Evolutionary conservation across 805 yeast genomes (phyloP), one percentile per base, ranked within the genome.

Genomic region (Wickerhamomyces queroliae): DNA sequence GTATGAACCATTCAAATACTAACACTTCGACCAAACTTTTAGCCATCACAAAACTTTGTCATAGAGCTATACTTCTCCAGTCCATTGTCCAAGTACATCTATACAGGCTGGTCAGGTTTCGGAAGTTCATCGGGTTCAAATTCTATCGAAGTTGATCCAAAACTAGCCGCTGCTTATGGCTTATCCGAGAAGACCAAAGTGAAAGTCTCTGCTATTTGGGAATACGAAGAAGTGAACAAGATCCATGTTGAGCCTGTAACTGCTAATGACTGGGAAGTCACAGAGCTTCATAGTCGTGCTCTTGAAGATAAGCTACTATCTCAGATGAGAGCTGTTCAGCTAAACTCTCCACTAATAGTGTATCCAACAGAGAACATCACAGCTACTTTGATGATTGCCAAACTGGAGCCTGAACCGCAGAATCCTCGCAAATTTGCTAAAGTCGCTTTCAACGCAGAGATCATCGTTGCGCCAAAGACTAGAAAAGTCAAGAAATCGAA

Each of bases 241-340:
- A 79, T 90, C 3, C 79, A 76, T 51, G 69, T 91, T 33, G 96
- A 86, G 52, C 98, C 98, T 0, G 61, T 74, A 16, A 70, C 86
- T 0, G 59, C 80, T 2, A 71, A 82, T 5, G 99, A 91, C 55
- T 91, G 97, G 97, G 97, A 90, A 48, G 64, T 86, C 21, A 84
- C 89, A 3, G 96, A 90, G 54, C 60, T 83, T 3, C 85, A 91
- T 58, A 91, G 95, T 2, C 78, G 73, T 22, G 74, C 70, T 31
- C 71, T 91, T 20, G 97, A 91, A 55, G 76, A 78, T 34, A 75
- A 76, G 46, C 70, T 90, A 49, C 63, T 91, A 26, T 76, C 80
- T 40, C 97, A 91, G 56, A 79, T 95, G 1, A 67, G 97, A 42
- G 83, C 90, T 36, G 83, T 89, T 1, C 66, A 78, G 0, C 36